These are phyloP conservation scores for Pistacia atlantica DNA, from an alignment of 345 rosid species.

Conservation along the genomic window DNA sequence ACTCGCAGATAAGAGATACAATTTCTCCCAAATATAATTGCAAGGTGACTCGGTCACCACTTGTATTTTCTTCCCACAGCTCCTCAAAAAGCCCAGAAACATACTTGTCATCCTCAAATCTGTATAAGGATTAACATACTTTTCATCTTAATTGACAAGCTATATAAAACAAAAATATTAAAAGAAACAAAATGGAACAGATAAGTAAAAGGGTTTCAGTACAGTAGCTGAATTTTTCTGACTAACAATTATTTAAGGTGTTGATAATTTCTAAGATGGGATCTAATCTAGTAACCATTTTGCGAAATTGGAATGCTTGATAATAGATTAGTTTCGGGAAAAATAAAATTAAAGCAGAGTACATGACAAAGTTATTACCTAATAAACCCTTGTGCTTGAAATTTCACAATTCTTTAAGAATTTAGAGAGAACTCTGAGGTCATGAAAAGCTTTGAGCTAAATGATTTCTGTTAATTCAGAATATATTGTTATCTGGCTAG, in stretches of 20 bases:
- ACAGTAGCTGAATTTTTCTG: neutral
- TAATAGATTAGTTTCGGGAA: too few species aligned
- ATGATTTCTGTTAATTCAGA: neutral
- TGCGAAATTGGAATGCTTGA: neutral
- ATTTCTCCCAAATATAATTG: slow-evolving; percentile 86
- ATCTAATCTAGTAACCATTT: neutral
- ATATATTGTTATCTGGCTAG: neutral
- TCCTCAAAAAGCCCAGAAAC: slow-evolving; percentile 89
- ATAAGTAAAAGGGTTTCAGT: too few species aligned
- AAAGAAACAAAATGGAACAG: neutral
- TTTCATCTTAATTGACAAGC: neutral
- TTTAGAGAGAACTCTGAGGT: too few species aligned
- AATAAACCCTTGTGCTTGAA: too few species aligned
- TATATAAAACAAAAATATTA: neutral
- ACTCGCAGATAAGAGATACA: slow-evolving; percentile 69
- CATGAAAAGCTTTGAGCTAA: neutral
- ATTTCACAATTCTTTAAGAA: too few species aligned
- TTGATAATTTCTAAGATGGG: neutral
- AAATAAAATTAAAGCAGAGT: too few species aligned
- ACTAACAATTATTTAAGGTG: neutral
- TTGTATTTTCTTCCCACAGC: slow-evolving; percentile 90
- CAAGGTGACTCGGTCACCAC: slow-evolving; percentile 80
- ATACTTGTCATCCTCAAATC: slow-evolving; percentile 93
- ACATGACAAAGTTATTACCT: too few species aligned
- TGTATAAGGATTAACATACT: slow-evolving; percentile 33